These are phyloP conservation scores for Aspergillus egyptiacus DNA, from an alignment of 495 filamentous ascomycete genomes.

Conservation along the genomic window DNA sequence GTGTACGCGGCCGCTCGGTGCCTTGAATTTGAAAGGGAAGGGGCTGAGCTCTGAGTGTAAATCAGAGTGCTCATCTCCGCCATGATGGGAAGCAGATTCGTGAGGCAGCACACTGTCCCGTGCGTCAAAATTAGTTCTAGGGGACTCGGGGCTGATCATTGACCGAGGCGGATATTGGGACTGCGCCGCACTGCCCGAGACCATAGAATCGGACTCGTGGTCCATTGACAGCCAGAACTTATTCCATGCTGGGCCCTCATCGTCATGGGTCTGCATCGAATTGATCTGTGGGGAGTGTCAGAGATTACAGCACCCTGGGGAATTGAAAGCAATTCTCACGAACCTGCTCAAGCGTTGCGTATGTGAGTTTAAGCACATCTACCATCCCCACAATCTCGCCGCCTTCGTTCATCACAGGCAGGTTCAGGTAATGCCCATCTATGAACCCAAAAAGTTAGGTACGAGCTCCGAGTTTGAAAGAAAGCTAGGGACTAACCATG, in stretches of 20 bases:
- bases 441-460: conserved; percentile 18
- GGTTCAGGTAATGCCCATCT: conserved; percentile 97
- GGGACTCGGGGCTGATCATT: conserved; percentile 70
- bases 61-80: conserved; percentile 67
- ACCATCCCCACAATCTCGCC: conserved; percentile 99
- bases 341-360: conserved; percentile 96
- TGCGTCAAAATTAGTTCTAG: conserved; percentile 55
- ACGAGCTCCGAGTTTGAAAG: background rate
- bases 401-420: conserved; percentile 95
- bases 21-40: conserved; percentile 99
- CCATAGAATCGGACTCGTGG: conserved; percentile 91
- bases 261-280: conserved; percentile 71
- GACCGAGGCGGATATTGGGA: conserved; percentile 56
- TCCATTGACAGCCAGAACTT: conserved; percentile 99
- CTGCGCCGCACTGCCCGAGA: conserved; percentile 76
- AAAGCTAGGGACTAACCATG: conserved; percentile 60
- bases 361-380: conserved; percentile 95
- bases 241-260: conserved; percentile 96
- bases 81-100: conserved; percentile 91
- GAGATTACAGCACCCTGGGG: background rate
- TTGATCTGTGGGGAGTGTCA: conserved; percentile 51
- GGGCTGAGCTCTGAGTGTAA: conserved; percentile 60
- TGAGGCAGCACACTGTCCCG: conserved; percentile 81
- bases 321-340: conserved; percentile 18
- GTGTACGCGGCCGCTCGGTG: conserved; percentile 91